Base-by-base conservation (phyloP, 176 grass and related monocot genomes). In the Melocanna baccifera region DNA sequence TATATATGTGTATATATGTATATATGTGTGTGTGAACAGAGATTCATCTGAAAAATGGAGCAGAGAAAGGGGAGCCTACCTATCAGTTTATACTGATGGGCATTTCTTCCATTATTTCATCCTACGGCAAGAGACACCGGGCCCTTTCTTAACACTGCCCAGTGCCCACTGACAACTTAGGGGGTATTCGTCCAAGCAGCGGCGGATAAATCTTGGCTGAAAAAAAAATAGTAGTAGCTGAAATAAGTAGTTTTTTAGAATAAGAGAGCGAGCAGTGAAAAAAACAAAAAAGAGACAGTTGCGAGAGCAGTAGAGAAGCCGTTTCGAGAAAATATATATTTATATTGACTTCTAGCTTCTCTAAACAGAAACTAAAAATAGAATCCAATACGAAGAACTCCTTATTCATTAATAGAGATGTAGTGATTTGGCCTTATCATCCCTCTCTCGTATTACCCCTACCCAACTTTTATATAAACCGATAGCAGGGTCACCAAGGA, bases 391-490 rank as follows among this genome's bases (percentile, higher is more conserved):
- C 34, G 5, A 36, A 36, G 0, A 36, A 36, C 34, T 3, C 34
- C 34, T 83, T 74, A 81, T 69, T 83, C 67, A 86, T 78, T 78
- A 91, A 86, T 85, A 62, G 66, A 88, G 67, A 88, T 73, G 66
- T 40, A 46, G 87, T 73, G 72, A 88, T 91, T 85, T 78, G 78
- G 82, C 68, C 86, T 79, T 82, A 82, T 82, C 78, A 85, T 82
- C 56, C 13, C 70, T 73, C 74, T 37, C 43, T 36, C 15, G 53
- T 45, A 36, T 63, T 42, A 16, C 14, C 12, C 28, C 20, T 65
- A 25, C 26, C 42, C 79, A 79, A 29, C 88, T 52, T 85, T 55
- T 88, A 86, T 91, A 91, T 82, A 91, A 88, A 67, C 89, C 80
- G 26, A 50, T 50, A 62, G 50, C 48, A 79, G 52, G 82, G 68